Base-by-base conservation (phyloP, 306 rosid genomes). In the Vigna mungo region DNA sequence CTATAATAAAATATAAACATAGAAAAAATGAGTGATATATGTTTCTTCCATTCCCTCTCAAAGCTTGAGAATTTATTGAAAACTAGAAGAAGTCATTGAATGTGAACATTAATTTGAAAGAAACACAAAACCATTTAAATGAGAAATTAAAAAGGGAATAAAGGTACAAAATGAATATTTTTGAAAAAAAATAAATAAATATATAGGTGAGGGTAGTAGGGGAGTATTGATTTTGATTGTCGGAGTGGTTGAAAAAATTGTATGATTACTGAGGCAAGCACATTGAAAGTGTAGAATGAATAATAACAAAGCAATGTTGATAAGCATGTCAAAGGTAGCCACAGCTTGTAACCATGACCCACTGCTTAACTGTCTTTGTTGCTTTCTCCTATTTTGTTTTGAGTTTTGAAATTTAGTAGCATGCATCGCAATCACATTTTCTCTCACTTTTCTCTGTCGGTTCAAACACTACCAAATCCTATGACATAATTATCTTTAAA, bases 291-390 rank as follows among this genome's bases (percentile, higher is more conserved):
- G 27, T 25, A 17, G 30, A 39, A 64, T 39, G 30, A 39, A 64
- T 39, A 39, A 64, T 17, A 20, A 41, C 11, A 65, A 39, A 66
- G 13, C 13, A 2, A 41, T 9, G 12, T 2, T 41, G 52, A 41
- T 41, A 1, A 36, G 9, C 3, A n/a, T 63, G 69, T 63, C 16
- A 63, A 63, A 34, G 39, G 39, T 4, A 34, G 39, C 41, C 41
- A 36, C 41, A 36, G 9, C 41, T 36, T 36, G 9, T 15, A 14
- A 63, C 27, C 3, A 39, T 65, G 51, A 39, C 71, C 71, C 71
- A 65, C 71, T 65, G 71, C 71, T 4, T 37, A 65, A 65, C 34
- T 65, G 52, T 65, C 18, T 18, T 39, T 64, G 30, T 16, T 64
- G 32, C 14, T 17, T 39, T 65, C 17, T 18, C 12, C 5, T 43